A percentile compares a stretch with the other conserved stretches of the same genome.
Conservation (phyloP, 1,139 yeast species). For the Chernovozyma sophiae-reginae region DNA sequence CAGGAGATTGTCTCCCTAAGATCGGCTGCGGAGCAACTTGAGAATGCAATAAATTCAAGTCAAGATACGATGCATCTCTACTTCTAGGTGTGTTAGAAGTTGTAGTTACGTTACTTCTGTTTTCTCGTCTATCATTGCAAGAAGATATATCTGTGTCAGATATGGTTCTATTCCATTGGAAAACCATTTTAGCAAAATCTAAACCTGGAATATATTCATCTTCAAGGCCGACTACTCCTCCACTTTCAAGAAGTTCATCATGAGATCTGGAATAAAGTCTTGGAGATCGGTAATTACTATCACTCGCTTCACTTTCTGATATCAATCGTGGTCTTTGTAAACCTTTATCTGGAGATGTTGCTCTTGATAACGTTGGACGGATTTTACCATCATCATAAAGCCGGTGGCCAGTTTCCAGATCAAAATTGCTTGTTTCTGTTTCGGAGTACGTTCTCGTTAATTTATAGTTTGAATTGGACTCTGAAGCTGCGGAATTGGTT, state of each 20-base stretch:
- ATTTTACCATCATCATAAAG: conserved; percentile 47
- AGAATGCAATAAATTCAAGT: conserved; percentile 43
- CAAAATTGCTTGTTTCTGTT: conserved; percentile 51
- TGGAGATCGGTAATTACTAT: conserved; percentile 1
- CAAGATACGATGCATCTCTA: conserved; percentile 36
- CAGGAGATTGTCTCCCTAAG: conserved; percentile 7
- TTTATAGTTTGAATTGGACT: conserved; percentile 14
- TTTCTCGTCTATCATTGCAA: conserved; percentile 3
- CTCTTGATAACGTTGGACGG: conserved; percentile 26
- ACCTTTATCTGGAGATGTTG: conserved; percentile 4
- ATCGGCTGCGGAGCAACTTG: conserved; percentile 48
- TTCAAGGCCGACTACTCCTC: conserved; percentile 43
- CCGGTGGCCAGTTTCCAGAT: conserved; percentile 47
- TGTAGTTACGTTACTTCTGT: conserved; percentile 14
- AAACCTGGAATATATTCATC: conserved; percentile 74
- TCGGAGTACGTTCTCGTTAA: conserved; percentile 53
- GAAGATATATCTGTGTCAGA: conserved; percentile 9
- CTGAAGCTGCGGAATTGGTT: background rate
- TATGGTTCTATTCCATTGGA: conserved; percentile 31
- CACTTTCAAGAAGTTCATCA: conserved; percentile 18
- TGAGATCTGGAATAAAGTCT: conserved; percentile 32
- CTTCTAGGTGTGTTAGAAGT: conserved; percentile 24
- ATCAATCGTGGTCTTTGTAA: background rate
- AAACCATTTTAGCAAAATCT: conserved; percentile 44
- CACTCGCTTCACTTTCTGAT: background rate